These are phyloP conservation scores for Candida maltosa DNA, from an alignment of 805 yeast genomes.

Conservation along the genomic window DNA sequence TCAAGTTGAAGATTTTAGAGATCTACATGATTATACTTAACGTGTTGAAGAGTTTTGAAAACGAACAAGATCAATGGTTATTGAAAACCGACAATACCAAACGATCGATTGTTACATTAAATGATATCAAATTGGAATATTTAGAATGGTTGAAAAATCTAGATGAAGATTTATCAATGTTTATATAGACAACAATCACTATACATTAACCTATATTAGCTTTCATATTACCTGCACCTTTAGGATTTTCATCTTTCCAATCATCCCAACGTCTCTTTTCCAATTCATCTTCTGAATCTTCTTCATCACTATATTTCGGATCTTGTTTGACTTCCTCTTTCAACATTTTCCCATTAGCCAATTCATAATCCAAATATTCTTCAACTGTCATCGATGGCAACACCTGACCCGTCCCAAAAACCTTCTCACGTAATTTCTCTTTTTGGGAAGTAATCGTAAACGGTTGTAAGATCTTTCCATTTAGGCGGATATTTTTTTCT, in stretches of 20 bases:
- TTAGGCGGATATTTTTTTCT: too few relatives aligned
- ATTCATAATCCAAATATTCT: slow-evolving; percentile 82
- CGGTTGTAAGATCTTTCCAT: slow-evolving; percentile 78
- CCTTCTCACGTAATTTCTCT: slow-evolving; percentile 58
- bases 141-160: slow-evolving; percentile 31
- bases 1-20: slow-evolving; percentile 38
- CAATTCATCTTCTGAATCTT: slow-evolving; percentile 57
- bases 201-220: slow-evolving; percentile 34
- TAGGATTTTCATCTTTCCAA: slow-evolving; percentile 79
- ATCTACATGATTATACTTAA: slow-evolving; percentile 40
- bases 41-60: slow-evolving; percentile 30
- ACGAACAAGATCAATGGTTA: slow-evolving; percentile 38
- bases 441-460: slow-evolving; percentile 65
- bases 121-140: slow-evolving; percentile 31
- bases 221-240: slow-evolving; percentile 86
- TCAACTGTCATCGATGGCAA: slow-evolving; percentile 95
- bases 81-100: slow-evolving; percentile 12
- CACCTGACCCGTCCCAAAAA: slow-evolving; percentile 87
- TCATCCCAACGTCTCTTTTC: slow-evolving; percentile 90
- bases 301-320: slow-evolving; percentile 53
- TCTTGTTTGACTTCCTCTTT: slow-evolving; percentile 39
- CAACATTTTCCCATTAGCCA: slow-evolving; percentile 78
- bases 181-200: neutral
- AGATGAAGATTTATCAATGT: neutral
- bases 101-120: slow-evolving; percentile 19